Evolutionary conservation across 2,329 filamentous ascomycete species (phyloP), one percentile per base, ranked within the genome.

Genomic region (Magnaporthiopsis poae): DNA sequence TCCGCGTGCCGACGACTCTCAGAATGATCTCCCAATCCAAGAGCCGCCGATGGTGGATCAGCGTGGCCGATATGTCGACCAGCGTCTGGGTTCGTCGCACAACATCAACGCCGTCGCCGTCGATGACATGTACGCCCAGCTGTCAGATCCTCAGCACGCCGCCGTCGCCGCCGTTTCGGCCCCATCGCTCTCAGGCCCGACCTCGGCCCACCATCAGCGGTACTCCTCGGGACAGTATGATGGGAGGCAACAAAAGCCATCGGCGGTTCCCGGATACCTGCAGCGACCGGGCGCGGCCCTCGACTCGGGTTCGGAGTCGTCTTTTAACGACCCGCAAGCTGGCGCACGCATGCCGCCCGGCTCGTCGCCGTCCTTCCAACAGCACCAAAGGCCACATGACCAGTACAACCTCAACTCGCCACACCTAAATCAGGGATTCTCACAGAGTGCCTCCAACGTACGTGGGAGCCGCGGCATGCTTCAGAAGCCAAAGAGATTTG

Each of bases 401-500:
- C 69, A 68, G 27, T 68, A 69, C 12, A 33, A 11, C 29, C 29
- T 18, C 15, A 35, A 46, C 56, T 39, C 35, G 31, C n/a, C 29
- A 27, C 18, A 21, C 15, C 64, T 31, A 18, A 33, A 31, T 12
- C 13, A 29, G 25, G 25, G 60, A 52, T 56, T n/a, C 18, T 25
- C 46, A n/a, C 46, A 56, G 46, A 56, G 46, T 21, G 46, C 46
- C 3, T 56, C 46, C 18, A 25, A 29, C 60, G 60, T 29, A 15
- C 60, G 60, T 29, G 64, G 64, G n/a, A 25, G 35, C 11, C 64
- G 59, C 15, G 64, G 64, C n/a, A 86, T 91, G 13, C 80, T 95
- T 62, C 90, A 95, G 73, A 96, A 96, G 80, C 89, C 88, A 76
- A 92, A 94, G 77, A 87, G 92, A 70, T 96, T 99, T 72, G 88